Evolutionary conservation across 139 green algal species (phyloP).

Genomic region (Pseudopediastrum boryanum): DNA sequence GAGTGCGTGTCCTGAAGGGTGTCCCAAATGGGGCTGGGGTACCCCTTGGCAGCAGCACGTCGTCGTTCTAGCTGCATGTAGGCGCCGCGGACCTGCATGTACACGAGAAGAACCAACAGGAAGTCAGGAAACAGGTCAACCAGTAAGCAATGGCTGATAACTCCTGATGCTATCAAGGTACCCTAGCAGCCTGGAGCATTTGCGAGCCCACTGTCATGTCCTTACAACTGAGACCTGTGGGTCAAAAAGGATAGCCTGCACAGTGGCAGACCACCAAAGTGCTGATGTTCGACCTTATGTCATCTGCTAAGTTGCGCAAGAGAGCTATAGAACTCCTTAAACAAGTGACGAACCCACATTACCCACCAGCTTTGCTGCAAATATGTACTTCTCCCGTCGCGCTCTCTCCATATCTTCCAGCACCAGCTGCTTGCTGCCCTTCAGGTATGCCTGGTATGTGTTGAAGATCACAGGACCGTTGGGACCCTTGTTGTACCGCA

Average conservation of each 20-base stretch:
- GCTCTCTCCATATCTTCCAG: conserved; percentile 71
- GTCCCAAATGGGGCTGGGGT: conserved; percentile 74
- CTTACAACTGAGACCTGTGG: no score
- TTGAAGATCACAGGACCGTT: conserved; percentile 67
- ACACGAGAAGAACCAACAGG: not conserved
- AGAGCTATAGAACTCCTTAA: no score
- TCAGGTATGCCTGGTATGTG: conserved; percentile 87
- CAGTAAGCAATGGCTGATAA: not conserved
- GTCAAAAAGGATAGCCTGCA: no score
- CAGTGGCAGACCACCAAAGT: no score
- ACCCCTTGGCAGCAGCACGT: conserved; percentile 59
- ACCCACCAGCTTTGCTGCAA: conserved; percentile 85
- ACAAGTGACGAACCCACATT: no score
- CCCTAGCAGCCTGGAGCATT: no score
- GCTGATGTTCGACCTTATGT: no score
- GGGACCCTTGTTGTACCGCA: conserved; percentile 71
- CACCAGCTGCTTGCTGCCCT: conserved; percentile 64
- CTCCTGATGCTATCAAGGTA: no score
- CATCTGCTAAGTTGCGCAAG: no score
- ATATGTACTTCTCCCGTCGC: conserved; percentile 57
- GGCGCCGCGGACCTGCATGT: conserved; percentile 69
- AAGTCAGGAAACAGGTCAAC: not conserved
- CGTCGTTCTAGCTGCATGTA: conserved; percentile 75
- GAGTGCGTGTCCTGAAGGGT: conserved; percentile 74
- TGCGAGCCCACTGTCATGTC: no score